Percentiles rank a stretch among this genome's conserved stretches.
Evolutionary conservation across 2,329 filamentous ascomycete genomes (phyloP).

Genomic region (Verruconis gallopava): DNA sequence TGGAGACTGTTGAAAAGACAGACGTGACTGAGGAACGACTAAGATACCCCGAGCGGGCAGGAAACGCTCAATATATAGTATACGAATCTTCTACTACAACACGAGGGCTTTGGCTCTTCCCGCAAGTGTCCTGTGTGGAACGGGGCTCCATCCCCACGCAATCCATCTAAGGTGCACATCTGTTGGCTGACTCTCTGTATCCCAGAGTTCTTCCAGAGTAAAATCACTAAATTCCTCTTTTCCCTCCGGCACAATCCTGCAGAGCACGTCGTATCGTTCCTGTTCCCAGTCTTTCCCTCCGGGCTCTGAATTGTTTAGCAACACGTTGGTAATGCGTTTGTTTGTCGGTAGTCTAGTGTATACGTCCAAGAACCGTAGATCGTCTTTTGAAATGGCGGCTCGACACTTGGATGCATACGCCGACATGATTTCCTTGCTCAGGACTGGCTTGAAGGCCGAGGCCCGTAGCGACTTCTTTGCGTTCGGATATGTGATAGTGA

Average conservation of each 20-base stretch:
- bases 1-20: too few species aligned
- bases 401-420: conserved; percentile 13
- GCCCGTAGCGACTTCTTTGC: conserved; percentile 13
- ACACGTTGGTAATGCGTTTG: conserved; percentile 18
- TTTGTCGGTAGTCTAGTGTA: conserved; percentile 17
- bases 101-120: background rate
- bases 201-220: conserved; percentile 16
- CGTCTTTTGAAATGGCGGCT: conserved; percentile 10
- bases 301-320: conserved; percentile 18
- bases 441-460: conserved; percentile 17
- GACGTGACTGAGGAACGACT: background rate
- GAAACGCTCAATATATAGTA: background rate
- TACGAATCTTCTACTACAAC: too few species aligned
- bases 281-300: conserved; percentile 18
- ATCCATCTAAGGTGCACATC: conserved; percentile 16
- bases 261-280: conserved; percentile 16
- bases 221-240: conserved; percentile 12
- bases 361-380: conserved; percentile 15
- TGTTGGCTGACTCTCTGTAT: conserved; percentile 13
- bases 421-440: conserved; percentile 16
- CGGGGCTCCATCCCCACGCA: conserved; percentile 20
- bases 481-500: conserved; percentile 19
- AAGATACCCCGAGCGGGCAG: background rate
- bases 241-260: conserved; percentile 14
- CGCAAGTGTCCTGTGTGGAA: conserved; percentile 5